A percentile compares a stretch with the other conserved stretches of the same genome.
phyloP scores from a whole-genome alignment of 495 filamentous ascomycete species.

The Terfezia claveryi region DNA sequence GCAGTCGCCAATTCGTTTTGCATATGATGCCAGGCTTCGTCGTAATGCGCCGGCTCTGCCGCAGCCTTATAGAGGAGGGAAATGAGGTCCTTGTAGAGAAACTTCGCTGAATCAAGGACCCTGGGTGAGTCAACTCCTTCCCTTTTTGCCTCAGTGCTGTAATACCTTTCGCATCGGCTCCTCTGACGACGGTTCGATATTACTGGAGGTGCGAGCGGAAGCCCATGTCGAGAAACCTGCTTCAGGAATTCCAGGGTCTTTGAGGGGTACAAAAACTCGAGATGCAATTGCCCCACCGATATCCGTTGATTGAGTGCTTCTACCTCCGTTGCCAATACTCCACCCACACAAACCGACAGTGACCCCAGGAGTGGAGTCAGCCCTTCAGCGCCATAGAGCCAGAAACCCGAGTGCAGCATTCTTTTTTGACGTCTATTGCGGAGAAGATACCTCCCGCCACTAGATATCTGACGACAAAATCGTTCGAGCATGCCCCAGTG shows the following conservation, averaged over 20 bases:
- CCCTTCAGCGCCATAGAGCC: constrained; percentile 15
- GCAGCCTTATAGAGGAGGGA: not conserved
- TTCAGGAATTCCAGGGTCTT: constrained; percentile 15
- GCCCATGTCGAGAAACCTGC: not conserved
- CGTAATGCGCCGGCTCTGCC: constrained; percentile 1
- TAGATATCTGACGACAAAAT: constrained; percentile 15
- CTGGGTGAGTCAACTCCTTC: too few relatives aligned
- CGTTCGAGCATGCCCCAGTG: constrained; percentile 19
- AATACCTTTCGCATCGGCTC: not conserved
- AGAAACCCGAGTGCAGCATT: constrained; percentile 16
- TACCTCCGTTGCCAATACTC: not conserved
- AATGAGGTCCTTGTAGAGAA: not conserved
- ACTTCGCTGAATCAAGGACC: too few relatives aligned
- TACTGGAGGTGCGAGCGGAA: not conserved
- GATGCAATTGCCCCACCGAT: constrained; percentile 5
- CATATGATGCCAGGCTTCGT: constrained; percentile 17
- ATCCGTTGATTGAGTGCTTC: not conserved
- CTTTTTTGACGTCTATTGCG: constrained; percentile 12
- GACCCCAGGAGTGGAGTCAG: not conserved
- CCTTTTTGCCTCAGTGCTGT: not conserved
- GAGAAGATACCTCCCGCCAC: constrained; percentile 14
- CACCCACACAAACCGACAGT: not conserved
- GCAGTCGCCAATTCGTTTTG: not conserved
- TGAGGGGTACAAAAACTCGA: constrained; percentile 17
- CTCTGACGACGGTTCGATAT: too few relatives aligned